phyloP scores from a whole-genome alignment of 352 stramenopile genomes.

The Globisporangium yorkense region DNA sequence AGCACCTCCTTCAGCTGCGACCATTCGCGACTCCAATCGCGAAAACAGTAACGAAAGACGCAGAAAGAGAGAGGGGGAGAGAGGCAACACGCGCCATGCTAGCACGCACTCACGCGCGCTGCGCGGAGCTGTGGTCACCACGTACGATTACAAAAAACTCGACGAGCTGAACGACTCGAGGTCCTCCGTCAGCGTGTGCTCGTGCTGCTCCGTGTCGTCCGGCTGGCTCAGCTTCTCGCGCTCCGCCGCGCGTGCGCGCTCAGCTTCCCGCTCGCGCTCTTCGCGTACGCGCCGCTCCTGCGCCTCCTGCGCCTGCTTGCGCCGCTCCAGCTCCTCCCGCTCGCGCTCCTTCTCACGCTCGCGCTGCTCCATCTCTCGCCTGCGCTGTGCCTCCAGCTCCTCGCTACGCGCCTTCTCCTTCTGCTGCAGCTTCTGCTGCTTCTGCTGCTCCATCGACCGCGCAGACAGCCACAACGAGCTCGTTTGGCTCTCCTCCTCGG shows the following conservation, averaged over 20 bases:
- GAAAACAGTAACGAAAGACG: too few relatives aligned
- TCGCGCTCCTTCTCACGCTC: conserved; percentile 67
- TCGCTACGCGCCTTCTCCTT: conserved; percentile 74
- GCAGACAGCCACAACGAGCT: conserved; percentile 83
- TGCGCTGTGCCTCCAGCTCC: conserved; percentile 61
- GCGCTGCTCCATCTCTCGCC: conserved; percentile 53
- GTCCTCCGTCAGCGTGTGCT: conserved; percentile 72
- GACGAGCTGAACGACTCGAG: conserved; percentile 85
- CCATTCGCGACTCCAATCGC: neutral
- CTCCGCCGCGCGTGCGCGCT: conserved; percentile 45
- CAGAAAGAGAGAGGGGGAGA: neutral
- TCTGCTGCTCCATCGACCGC: conserved; percentile 83
- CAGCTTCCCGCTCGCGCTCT: conserved; percentile 50
- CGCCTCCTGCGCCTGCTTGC: conserved; percentile 48
- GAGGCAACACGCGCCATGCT: neutral
- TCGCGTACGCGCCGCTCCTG: conserved; percentile 53
- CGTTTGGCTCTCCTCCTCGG: conserved; percentile 62
- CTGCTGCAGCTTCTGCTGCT: conserved; percentile 83
- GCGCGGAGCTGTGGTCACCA: too few relatives aligned
- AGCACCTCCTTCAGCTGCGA: neutral
- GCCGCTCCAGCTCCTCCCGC: conserved; percentile 62
- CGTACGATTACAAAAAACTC: conserved; percentile 25
- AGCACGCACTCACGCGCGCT: neutral
- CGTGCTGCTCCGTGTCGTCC: conserved; percentile 63
- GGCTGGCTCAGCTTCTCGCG: conserved; percentile 63